A percentile compares a stretch with the other conserved stretches of the same genome.
Conservation (phyloP, 352 stramenopile species). For the Globisporangium sylvaticum region DNA sequence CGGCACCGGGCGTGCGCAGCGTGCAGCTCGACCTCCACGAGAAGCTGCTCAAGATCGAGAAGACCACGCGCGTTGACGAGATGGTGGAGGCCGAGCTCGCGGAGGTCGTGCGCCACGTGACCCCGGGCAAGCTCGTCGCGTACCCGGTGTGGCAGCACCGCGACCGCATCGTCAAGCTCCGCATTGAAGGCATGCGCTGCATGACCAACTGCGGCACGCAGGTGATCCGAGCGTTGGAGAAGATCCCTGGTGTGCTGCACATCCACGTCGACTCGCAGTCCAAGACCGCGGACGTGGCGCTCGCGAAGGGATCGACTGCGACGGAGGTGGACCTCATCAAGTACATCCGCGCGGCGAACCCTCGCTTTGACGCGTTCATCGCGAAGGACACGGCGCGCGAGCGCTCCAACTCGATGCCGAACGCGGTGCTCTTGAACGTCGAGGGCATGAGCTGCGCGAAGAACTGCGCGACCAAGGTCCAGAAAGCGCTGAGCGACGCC, state of each 20-base stretch:
- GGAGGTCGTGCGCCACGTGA: constrained; percentile 47
- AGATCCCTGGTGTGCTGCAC: constrained; percentile 76
- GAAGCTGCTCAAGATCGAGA: constrained; percentile 66
- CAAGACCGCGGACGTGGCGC: constrained; percentile 69
- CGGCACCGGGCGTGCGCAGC: constrained; percentile 27
- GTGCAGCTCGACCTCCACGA: constrained; percentile 63
- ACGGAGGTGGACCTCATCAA: constrained; percentile 88
- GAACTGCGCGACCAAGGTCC: constrained; percentile 56
- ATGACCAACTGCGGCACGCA: constrained; percentile 84
- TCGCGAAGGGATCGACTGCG: constrained; percentile 74
- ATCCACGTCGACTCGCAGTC: constrained; percentile 83
- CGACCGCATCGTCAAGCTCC: constrained; percentile 71
- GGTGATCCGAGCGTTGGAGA: constrained; percentile 76
- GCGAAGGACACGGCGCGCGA: constrained; percentile 43
- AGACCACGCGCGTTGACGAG: constrained; percentile 34
- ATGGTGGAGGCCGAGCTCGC: constrained; percentile 48
- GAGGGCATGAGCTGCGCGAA: constrained; percentile 76
- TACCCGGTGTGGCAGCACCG: constrained; percentile 84
- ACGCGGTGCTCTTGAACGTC: constrained; percentile 67
- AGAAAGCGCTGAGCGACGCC: constrained; percentile 41
- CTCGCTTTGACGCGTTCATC: constrained; percentile 70
- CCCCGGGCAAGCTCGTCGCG: constrained; percentile 40
- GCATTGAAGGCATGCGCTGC: constrained; percentile 83
- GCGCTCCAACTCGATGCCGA: constrained; percentile 45
- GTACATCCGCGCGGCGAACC: constrained; percentile 67